Evolutionary conservation across 2,329 filamentous ascomycete species (phyloP).

Genomic region (Didymella pomorum): DNA sequence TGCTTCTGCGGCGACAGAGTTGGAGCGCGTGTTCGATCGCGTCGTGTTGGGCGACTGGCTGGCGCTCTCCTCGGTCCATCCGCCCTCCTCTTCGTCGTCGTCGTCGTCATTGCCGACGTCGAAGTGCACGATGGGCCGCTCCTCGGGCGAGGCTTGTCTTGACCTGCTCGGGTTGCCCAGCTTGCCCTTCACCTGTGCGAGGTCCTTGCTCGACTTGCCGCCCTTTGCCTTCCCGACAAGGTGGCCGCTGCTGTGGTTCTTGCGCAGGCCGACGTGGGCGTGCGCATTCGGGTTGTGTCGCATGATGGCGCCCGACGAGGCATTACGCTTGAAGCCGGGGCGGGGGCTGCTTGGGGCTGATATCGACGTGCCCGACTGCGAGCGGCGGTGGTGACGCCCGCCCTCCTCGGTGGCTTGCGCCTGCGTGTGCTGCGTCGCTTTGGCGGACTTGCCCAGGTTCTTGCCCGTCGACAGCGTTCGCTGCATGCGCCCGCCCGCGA

Average conservation of each 20-base stretch:
- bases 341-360: slow-evolving; percentile 50
- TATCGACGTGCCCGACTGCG: slow-evolving; percentile 48
- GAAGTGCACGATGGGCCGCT: slow-evolving; percentile 53
- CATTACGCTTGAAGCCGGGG: slow-evolving; percentile 55
- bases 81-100: slow-evolving; percentile 45
- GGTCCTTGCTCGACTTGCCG: slow-evolving; percentile 47
- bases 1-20: slow-evolving; percentile 50
- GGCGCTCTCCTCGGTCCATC: slow-evolving; percentile 54
- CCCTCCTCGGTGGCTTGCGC: slow-evolving; percentile 35
- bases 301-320: slow-evolving; percentile 51
- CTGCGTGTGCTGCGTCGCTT: slow-evolving; percentile 35
- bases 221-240: slow-evolving; percentile 52
- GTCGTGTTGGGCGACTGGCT: slow-evolving; percentile 54
- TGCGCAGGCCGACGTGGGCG: slow-evolving; percentile 47
- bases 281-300: slow-evolving; percentile 45
- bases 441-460: slow-evolving; percentile 54
- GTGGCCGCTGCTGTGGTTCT: slow-evolving; percentile 57
- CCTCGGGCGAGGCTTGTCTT: slow-evolving; percentile 46
- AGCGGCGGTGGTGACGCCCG: slow-evolving; percentile 49
- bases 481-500: slow-evolving; percentile 52
- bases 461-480: slow-evolving; percentile 53
- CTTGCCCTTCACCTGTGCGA: slow-evolving; percentile 40
- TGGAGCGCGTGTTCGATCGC: slow-evolving; percentile 52
- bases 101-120: slow-evolving; percentile 47
- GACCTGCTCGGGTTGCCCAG: slow-evolving; percentile 32